These are phyloP conservation scores for Glycine latifolia DNA, from an alignment of 306 rosid genomes.

Conservation along the genomic window DNA sequence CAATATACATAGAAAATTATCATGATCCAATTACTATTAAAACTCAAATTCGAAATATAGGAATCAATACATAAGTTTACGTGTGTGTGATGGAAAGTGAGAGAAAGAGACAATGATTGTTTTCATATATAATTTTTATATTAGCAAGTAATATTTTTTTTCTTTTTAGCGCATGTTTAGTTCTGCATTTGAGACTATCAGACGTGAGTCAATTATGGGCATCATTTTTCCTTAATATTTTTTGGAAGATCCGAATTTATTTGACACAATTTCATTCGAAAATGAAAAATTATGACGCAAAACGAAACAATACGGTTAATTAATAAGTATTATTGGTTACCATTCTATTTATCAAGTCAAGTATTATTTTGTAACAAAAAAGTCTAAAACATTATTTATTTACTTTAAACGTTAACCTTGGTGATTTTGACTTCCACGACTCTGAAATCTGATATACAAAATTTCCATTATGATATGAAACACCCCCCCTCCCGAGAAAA, in stretches of 20 bases:
- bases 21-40: background rate
- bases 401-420: background rate
- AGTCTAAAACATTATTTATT: too few relatives aligned
- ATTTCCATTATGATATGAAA: too few relatives aligned
- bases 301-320: background rate
- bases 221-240: background rate
- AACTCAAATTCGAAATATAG: background rate
- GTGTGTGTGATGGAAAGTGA: background rate
- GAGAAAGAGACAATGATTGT: background rate
- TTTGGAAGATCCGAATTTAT: background rate
- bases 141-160: background rate
- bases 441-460: background rate
- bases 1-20: background rate
- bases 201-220: background rate
- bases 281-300: background rate
- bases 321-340: background rate
- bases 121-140: background rate
- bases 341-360: background rate
- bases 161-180: background rate
- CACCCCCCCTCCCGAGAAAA: too few relatives aligned
- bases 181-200: background rate
- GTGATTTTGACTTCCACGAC: background rate
- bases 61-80: background rate
- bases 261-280: background rate
- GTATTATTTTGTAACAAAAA: background rate